Evolutionary conservation across 148 eudicot genomes (phyloP), one percentile per base, ranked within the genome.

Genomic region (Oxyria digyna): DNA sequence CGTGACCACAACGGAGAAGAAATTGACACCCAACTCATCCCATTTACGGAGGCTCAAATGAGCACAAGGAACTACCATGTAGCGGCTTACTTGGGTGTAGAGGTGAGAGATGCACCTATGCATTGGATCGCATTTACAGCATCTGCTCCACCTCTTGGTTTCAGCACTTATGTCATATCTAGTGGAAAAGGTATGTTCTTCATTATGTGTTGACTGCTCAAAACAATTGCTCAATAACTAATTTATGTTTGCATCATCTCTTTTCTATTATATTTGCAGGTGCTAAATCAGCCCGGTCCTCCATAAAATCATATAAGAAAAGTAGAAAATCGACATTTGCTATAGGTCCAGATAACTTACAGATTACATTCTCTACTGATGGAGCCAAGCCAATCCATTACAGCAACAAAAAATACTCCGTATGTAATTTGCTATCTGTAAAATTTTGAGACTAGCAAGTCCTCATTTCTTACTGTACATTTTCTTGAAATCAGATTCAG

Each of bases 71-170:
- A 79, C 32, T 82, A 74, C 73, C 84, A 84, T 31, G 81, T 77
- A 17, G 75, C 69, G 62, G 84, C 95, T 42, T 84, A 88, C 73
- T 68, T 88, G 80, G 95, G 85, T 45, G 42, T 71, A 75, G 63
- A 79, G 52, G 68, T 65, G 5, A 75, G 72, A 75, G 85, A 78
- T 42, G 62, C 72, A 29, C 73, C 81, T 5, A 86, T 81, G 68
- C 86, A 81, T 69, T 86, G 87, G 88, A 88, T 88, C 67, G 87
- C 78, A 62, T 88, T 88, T 71, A 67, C 78, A 55, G 95, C 83
- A 52, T 84, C 85, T 73, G 83, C 85, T 69, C 95, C 91, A 62
- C 87, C 95, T 59, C 83, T 88, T 78, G 95, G 95, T 73, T 88
- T 86, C 79, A 84, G 81, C 79, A 88, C 91, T 72, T 88, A 84